phyloP scores from a whole-genome alignment of 1,284 basidiomycete genomes.

The Ganoderma multipileum region DNA sequence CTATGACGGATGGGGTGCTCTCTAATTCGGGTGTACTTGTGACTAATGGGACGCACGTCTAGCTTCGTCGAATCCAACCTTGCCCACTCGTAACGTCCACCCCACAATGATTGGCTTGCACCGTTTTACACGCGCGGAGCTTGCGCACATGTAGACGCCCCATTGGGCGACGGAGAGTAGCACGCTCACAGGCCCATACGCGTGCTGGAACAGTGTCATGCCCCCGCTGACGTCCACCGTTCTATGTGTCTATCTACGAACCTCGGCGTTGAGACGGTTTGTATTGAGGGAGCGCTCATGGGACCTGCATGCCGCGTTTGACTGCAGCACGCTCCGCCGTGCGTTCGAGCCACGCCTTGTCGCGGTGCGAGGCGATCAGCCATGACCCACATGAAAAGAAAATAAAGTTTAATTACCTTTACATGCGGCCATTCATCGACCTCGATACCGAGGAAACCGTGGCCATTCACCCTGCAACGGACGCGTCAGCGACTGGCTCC shows the following conservation, averaged over 20 bases:
- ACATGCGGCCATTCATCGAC: conserved; percentile 53
- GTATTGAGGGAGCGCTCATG: conserved; percentile 17
- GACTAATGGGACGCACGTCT: not conserved
- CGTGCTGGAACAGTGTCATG: not conserved
- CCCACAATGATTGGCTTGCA: not conserved
- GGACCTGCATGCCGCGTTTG: conserved; percentile 42
- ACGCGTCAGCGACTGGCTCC: not conserved
- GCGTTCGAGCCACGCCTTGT: conserved; percentile 57
- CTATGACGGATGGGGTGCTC: not conserved
- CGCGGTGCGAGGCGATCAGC: not conserved
- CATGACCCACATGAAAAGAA: not conserved
- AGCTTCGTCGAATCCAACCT: not conserved
- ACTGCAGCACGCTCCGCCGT: conserved; percentile 50
- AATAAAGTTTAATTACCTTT: conserved; percentile 23
- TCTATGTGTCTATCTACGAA: not conserved
- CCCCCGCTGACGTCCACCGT: not conserved
- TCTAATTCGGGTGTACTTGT: not conserved
- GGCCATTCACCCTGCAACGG: conserved; percentile 44
- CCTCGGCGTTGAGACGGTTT: not conserved
- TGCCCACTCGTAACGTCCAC: not conserved
- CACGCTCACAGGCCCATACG: not conserved
- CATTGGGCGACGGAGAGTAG: not conserved
- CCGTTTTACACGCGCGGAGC: not conserved
- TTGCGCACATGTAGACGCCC: not conserved
- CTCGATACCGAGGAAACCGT: conserved; percentile 55